A percentile compares a stretch with the other conserved stretches of the same genome.
Evolutionary conservation across 805 yeast species (phyloP).

Genomic region (Pachysolen tannophilus): DNA sequence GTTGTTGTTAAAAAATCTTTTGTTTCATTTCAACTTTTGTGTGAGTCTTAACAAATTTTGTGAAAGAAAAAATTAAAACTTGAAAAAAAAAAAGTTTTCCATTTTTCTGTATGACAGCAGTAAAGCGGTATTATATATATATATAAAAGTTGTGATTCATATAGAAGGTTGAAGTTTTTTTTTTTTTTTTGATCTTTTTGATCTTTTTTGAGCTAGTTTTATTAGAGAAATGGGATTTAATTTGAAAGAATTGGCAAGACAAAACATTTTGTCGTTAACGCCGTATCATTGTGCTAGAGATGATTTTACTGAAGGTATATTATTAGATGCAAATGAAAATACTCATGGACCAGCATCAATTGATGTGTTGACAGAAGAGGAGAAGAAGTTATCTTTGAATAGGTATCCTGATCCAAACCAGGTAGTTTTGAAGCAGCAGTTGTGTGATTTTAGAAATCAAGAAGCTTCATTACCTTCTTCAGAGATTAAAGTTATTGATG

Average conservation of each 20-base stretch:
- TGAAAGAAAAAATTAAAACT: too few species aligned
- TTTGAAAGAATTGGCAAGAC: conserved; percentile 59
- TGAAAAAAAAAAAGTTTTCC: too few species aligned
- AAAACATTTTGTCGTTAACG: conserved; percentile 73
- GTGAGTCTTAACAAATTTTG: too few species aligned
- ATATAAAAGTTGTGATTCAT: too few species aligned
- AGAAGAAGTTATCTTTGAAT: conserved; percentile 52
- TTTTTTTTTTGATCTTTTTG: background rate
- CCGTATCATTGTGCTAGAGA: conserved; percentile 98
- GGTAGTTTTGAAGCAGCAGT: conserved; percentile 57
- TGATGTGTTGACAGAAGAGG: conserved; percentile 30
- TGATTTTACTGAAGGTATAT: conserved; percentile 80
- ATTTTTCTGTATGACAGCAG: too few species aligned
- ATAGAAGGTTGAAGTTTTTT: too few species aligned
- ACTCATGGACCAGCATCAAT: conserved; percentile 80
- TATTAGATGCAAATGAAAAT: conserved; percentile 94
- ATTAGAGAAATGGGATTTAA: conserved; percentile 35
- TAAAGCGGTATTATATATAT: too few species aligned
- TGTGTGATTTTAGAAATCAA: conserved; percentile 63
- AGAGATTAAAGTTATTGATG: conserved; percentile 14
- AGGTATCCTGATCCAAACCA: conserved; percentile 98
- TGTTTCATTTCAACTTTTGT: too few species aligned
- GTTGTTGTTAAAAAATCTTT: too few species aligned
- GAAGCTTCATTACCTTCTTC: conserved; percentile 25
- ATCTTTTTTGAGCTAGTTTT: background rate